Conservation (phyloP, 345 rosid species). For the Eucalyptus shirleyi region DNA sequence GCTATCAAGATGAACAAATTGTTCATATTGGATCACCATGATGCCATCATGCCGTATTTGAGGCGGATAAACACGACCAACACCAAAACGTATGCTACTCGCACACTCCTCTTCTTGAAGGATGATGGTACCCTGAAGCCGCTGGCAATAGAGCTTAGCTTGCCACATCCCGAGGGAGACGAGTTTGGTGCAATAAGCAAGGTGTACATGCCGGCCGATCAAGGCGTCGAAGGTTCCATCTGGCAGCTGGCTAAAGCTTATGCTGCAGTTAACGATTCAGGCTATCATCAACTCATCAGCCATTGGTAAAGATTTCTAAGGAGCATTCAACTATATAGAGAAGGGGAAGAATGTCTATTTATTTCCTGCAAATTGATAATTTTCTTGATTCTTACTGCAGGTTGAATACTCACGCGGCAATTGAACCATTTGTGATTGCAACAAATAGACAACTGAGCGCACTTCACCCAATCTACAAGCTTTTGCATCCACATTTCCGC, state of each 20-base stretch:
- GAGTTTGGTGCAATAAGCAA: constrained; percentile 44
- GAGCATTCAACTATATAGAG: background rate
- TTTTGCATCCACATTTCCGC: constrained; percentile 61
- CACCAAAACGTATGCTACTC: constrained; percentile 40
- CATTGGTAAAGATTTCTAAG: constrained; percentile 49
- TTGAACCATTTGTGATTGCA: constrained; percentile 39
- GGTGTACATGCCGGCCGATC: constrained; percentile 60
- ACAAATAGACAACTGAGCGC: constrained; percentile 61
- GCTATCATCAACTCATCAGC: constrained; percentile 72
- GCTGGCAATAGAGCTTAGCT: constrained; percentile 62
- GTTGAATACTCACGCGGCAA: constrained; percentile 33
- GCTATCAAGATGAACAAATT: constrained; percentile 47
- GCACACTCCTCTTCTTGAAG: constrained; percentile 62
- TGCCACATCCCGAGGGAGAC: constrained; percentile 61
- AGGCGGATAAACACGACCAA: constrained; percentile 50
- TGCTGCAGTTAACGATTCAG: constrained; percentile 73
- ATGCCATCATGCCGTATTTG: constrained; percentile 54
- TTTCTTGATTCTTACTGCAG: constrained; percentile 6
- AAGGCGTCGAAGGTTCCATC: constrained; percentile 47
- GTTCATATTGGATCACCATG: constrained; percentile 20
- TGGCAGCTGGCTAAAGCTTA: constrained; percentile 94
- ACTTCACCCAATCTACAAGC: constrained; percentile 63
- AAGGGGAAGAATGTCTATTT: background rate
- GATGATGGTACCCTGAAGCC: constrained; percentile 73
- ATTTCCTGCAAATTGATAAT: background rate